Base-by-base conservation (phyloP, 2,329 filamentous ascomycete species). In the Sarocladium kiliense region DNA sequence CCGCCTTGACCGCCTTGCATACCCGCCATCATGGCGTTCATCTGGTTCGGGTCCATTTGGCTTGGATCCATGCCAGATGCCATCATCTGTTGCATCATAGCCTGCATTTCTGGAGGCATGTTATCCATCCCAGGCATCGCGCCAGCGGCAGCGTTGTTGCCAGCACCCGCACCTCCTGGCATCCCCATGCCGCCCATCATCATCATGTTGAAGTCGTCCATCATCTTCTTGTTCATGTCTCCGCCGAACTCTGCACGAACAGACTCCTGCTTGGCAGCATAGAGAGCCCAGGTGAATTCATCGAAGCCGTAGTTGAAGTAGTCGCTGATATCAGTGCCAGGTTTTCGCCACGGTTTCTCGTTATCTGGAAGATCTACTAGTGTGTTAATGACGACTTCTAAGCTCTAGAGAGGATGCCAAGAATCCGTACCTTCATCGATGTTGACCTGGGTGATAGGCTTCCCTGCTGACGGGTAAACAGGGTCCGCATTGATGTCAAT, bases 231-330 rank as follows among this genome's bases (percentile, higher is more conserved):
- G 62, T 83, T 83, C 60, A 80, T 84, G 54, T 86, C 83, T 49
- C 87, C 84, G 56, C 82, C 83, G 62, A 91, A 90, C 62, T 93
- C 89, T 61, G 84, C 84, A 18, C 88, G 83, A 64, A 97, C 79
- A 23, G 77, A 78, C 61, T 94, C 86, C 69, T 97, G 94, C 66
- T 96, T 95, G 57, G 91, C 78, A 30, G 92, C 91, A 69, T 99
- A 99, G 54, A 92, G 82, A 5, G 92, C 89, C 94, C 94, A 99
- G 1, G 92, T 96, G 71, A 97, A 97, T 71, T 97, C 93, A 73
- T 97, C 93, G 67, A 97, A 97, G 57, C 93, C 93, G 72, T 97
- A 97, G 76, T 97, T 97, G 82, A 97, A 97, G 74, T 96, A 97
- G 69, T 99, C 94, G 57, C 89, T 94, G 55, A 96, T 84, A 65